These are phyloP conservation scores for Lizanozyma gosingica DNA, from an alignment of 1,139 yeast genomes.

Conservation along the genomic window DNA sequence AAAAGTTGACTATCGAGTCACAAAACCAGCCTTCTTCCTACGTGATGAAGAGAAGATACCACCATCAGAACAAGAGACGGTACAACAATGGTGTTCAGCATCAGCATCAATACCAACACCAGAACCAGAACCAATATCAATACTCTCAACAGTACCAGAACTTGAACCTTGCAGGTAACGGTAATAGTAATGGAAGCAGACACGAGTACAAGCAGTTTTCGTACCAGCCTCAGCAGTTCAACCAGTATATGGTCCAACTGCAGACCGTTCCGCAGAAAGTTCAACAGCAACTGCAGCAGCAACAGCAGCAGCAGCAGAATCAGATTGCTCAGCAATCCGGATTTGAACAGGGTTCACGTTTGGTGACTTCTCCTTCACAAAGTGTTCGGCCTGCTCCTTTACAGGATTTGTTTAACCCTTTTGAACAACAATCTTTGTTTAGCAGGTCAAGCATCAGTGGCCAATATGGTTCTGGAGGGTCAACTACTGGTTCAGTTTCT, in stretches of 20 bases:
- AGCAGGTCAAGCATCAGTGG: too few species aligned
- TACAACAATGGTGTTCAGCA: constrained; percentile 5
- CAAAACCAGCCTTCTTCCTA: constrained; percentile 21
- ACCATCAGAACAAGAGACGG: constrained; percentile 3
- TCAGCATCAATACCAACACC: constrained; percentile 5
- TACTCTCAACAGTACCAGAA: background rate
- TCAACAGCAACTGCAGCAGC: constrained; percentile 15
- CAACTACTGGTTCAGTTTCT: too few species aligned
- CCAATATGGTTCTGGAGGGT: too few species aligned
- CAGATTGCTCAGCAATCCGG: too few species aligned
- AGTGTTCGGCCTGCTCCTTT: background rate
- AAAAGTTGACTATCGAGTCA: constrained; percentile 21
- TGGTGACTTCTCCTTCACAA: background rate
- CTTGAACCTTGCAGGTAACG: background rate
- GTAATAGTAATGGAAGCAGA: background rate
- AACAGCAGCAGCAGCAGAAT: constrained; percentile 20
- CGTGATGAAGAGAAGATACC: constrained; percentile 2
- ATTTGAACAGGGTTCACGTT: too few species aligned
- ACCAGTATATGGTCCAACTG: constrained; percentile 10
- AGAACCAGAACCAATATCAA: constrained; percentile 2
- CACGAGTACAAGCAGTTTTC: background rate
- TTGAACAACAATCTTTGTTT: background rate
- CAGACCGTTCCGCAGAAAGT: too few species aligned
- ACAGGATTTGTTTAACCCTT: background rate
- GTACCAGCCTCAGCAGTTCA: constrained; percentile 5